Evolutionary conservation across 805 yeast species (phyloP).

Genomic region (Candida nonsorbophila): DNA sequence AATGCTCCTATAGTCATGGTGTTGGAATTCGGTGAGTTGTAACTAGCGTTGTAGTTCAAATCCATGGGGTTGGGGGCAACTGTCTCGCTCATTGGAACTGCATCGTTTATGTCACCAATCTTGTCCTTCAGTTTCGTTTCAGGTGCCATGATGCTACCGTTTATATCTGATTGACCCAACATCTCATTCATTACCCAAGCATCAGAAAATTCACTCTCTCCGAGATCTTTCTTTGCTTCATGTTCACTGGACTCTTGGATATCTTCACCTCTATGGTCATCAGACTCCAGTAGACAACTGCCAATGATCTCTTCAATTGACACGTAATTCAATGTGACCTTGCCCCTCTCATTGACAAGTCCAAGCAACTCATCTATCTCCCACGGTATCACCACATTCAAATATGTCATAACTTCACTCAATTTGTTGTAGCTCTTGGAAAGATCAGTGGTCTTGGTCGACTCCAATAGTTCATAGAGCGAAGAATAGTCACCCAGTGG

Average conservation of each 20-base stretch:
- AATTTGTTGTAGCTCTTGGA: slow-evolving; percentile 37
- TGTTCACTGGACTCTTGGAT: slow-evolving; percentile 1
- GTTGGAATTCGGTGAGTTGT: too few species aligned
- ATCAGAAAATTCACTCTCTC: slow-evolving; percentile 3
- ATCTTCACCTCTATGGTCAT: slow-evolving; percentile 4
- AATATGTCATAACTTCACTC: slow-evolving; percentile 36
- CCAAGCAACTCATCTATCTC: slow-evolving; percentile 51
- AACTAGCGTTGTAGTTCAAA: too few species aligned
- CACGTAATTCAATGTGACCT: slow-evolving; percentile 41
- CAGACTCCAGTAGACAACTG: slow-evolving; percentile 48
- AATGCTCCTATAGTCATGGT: slow-evolving; percentile 8
- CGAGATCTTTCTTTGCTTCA: slow-evolving; percentile 1
- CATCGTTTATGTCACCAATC: too few species aligned
- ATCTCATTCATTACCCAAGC: slow-evolving; percentile 10
- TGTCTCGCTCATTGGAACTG: too few species aligned
- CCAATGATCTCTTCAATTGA: slow-evolving; percentile 60
- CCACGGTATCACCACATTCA: slow-evolving; percentile 55
- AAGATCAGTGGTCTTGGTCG: slow-evolving; percentile 1
- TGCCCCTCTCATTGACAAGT: slow-evolving; percentile 39
- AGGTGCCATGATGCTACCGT: too few species aligned
- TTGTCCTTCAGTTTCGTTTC: too few species aligned
- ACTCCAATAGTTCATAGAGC: not conserved
- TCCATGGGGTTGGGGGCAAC: too few species aligned
- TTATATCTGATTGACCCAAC: too few species aligned
- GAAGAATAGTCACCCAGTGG: not conserved